phyloP scores from a whole-genome alignment of 2,329 filamentous ascomycete species.

The Colletotrichum brevisporum region DNA sequence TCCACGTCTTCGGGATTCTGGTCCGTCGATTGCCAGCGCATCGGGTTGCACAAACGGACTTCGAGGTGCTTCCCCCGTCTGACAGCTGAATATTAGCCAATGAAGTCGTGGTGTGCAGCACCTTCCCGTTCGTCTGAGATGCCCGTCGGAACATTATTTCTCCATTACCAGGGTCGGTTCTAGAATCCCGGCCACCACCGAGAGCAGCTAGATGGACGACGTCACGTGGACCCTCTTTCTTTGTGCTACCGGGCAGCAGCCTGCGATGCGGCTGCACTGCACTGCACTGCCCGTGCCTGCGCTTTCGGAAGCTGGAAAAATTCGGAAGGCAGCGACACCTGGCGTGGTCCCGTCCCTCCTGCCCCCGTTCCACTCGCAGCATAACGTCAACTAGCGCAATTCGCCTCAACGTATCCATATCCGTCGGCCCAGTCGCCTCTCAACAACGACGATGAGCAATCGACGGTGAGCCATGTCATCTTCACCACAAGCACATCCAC shows the following conservation, averaged over 20 bases:
- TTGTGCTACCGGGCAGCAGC: neutral
- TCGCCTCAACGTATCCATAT: conserved; percentile 40
- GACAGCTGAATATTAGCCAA: conserved; percentile 23
- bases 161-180: conserved; percentile 4
- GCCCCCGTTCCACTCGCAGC: neutral
- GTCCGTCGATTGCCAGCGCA: no score
- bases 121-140: neutral
- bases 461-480: conserved; percentile 29
- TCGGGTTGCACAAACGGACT: no score
- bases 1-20: no score
- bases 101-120: neutral
- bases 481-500: conserved; percentile 18
- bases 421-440: conserved; percentile 28
- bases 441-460: conserved; percentile 31
- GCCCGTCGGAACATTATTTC: conserved; percentile 20
- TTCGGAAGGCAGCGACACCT: conserved; percentile 36
- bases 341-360: conserved; percentile 14
- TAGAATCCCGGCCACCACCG: neutral
- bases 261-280: neutral
- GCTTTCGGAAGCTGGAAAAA: conserved; percentile 36
- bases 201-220: neutral
- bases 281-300: neutral
- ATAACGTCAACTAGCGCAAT: conserved; percentile 40
- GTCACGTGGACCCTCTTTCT: conserved; percentile 25
- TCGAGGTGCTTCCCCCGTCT: neutral